A percentile compares a stretch with the other conserved stretches of the same genome.
phyloP scores from a whole-genome alignment of 2,329 filamentous ascomycete species.

The Clarireedia homoeocarpa region DNA sequence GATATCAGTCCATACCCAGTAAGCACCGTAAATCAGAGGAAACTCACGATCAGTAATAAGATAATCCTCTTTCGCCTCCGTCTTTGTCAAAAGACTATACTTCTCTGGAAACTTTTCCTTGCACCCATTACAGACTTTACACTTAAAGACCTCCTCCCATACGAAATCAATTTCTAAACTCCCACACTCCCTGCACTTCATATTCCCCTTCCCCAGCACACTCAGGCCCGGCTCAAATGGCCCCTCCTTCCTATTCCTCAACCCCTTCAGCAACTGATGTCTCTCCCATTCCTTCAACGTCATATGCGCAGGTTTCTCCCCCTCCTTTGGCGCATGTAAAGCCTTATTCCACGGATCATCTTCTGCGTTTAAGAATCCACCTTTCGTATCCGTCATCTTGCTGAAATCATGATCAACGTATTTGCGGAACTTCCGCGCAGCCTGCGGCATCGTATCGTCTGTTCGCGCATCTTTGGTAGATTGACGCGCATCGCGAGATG shows the following conservation, averaged over 20 bases:
- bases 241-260: constrained; percentile 67
- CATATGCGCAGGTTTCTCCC: constrained; percentile 78
- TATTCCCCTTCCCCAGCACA: constrained; percentile 56
- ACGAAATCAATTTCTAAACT: constrained; percentile 88
- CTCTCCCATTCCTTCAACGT: constrained; percentile 87
- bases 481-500: constrained; percentile 55
- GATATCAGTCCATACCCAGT: constrained; percentile 1
- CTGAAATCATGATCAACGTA: constrained; percentile 98
- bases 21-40: background rate
- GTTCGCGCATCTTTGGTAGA: constrained; percentile 30
- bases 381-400: constrained; percentile 96
- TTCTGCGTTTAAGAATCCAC: constrained; percentile 82
- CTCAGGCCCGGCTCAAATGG: constrained; percentile 88
- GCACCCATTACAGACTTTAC: constrained; percentile 70
- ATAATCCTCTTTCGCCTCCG: constrained; percentile 92
- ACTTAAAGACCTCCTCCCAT: constrained; percentile 78
- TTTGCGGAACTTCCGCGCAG: constrained; percentile 82
- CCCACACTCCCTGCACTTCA: constrained; percentile 76
- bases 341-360: constrained; percentile 88
- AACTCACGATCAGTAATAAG: constrained; percentile 79
- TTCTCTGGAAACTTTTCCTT: constrained; percentile 88
- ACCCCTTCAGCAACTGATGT: constrained; percentile 62
- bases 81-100: constrained; percentile 93
- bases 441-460: constrained; percentile 36
- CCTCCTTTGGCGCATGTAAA: constrained; percentile 47